Base-by-base conservation (phyloP, 495 filamentous ascomycete genomes). In the Tuber aestivum region DNA sequence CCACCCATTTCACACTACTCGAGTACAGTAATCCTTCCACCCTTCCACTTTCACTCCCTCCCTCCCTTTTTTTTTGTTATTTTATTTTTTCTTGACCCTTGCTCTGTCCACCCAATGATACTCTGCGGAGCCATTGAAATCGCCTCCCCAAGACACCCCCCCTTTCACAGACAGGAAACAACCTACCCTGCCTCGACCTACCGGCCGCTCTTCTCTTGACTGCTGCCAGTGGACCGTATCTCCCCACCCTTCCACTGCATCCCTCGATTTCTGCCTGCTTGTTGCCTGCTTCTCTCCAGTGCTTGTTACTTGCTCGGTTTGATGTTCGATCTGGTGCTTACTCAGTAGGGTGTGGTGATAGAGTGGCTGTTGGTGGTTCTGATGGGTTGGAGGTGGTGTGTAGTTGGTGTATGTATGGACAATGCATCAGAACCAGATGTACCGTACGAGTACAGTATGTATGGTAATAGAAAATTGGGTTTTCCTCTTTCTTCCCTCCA, bases 241-340 rank as follows among this genome's bases (percentile, higher is more conserved):
- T 79, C 76, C 78, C 74, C 70, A 61, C 61, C 78, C 77, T 79
- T 79, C 72, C 78, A 79, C 70, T 70, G 48, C 56, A 73, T 72
- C 76, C 45, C 78, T 79, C 78, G 70, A 76, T 79, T 79, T 79
- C 78, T 79, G 78, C 78, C 78, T 79, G 78, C 77, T 79, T 72
- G 78, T 77, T 79, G 78, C 77, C 76, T 78, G 75, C 71, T 78
- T 77, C 38, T 41, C 42, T 79, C 70, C 77, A 77, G 72, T 79
- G 78, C 76, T 79, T 76, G 41, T 70, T 70, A 75, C 75, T 70
- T 70, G 78, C 76, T 35, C 69, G 72, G 44, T 79, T 72, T 79
- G 72, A 73, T 79, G 69, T 79, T 78, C 78, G 45, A 73, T 32
- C 70, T 45, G 69, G 70, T 71, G 78, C 78, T 79, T 75, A 75